Base-by-base conservation (phyloP, 2,329 filamentous ascomycete genomes). In the Tolypocladium inflatum region DNA sequence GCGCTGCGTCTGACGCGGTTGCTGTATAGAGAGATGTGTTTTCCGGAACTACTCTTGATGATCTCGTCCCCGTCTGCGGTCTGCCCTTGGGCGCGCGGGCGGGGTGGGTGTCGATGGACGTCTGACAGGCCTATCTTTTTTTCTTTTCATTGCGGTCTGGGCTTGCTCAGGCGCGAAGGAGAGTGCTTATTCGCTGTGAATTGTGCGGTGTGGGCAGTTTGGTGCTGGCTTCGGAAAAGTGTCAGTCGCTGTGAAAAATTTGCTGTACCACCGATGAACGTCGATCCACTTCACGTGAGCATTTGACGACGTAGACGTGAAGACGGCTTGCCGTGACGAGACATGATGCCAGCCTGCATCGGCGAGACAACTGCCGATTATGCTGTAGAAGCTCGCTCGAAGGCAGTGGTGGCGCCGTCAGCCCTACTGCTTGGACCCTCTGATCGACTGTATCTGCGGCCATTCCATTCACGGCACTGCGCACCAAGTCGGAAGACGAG, bases 51-150 rank as follows among this genome's bases (percentile, higher is more conserved):
- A 58, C 64, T 71, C 62, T 73, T 91, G 88, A 94, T 94, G 91
- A 95, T 94, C 90, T 94, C 88, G 80, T 86, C 88, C 89, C 87
- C 77, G 80, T 73, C 72, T 70, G 78, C 73, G 77, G 81, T 87
- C 82, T 83, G 86, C 84, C 84, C 86, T 91, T 78, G 88, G 88
- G 86, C 88, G 82, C 83, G 78, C 76, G 79, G 77, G 76, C 79
- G 78, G 88, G 88, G 88, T 89, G 89, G 89, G 88, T 84, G 81
- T 83, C 80, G 88, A 88, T 80, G 88, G 87, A 89, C 83, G 88
- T 92, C 90, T 94, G 90, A 93, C 90, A 90, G 89, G 80, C 73
- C 65, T 72, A 70, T 80, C 79, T 74, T 70, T 68, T 65, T 68
- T 62, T 77, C 77, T 83, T 84, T 84, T 83, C 78, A 75, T 81